phyloP scores from a whole-genome alignment of 345 rosid genomes.

The Linum usitatissimum region DNA sequence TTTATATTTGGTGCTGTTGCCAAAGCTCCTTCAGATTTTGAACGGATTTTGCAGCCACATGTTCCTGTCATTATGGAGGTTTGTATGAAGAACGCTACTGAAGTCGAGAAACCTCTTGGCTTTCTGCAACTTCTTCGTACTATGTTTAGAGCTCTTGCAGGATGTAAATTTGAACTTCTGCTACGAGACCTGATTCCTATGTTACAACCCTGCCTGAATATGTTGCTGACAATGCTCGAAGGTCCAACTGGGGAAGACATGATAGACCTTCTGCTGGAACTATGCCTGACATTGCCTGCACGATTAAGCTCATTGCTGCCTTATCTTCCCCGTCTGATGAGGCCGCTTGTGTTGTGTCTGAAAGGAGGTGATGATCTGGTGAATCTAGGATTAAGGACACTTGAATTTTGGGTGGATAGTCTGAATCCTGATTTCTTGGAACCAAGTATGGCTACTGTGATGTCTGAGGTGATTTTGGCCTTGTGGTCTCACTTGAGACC shows the following conservation, averaged over 20 bases:
- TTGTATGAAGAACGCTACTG: conserved; percentile 91
- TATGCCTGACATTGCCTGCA: conserved; percentile 88
- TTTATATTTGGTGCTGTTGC: conserved; percentile 89
- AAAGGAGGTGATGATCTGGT: conserved; percentile 86
- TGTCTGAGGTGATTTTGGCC: conserved; percentile 94
- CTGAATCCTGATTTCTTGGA: conserved; percentile 96
- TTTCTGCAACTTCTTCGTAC: conserved; percentile 89
- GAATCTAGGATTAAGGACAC: conserved; percentile 78
- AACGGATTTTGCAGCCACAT: conserved; percentile 90
- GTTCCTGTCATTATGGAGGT: conserved; percentile 92
- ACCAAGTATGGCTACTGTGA: conserved; percentile 94
- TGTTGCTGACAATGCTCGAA: conserved; percentile 86
- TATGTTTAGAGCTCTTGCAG: conserved; percentile 81
- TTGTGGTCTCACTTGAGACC: conserved; percentile 96
- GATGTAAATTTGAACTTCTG: conserved; percentile 85
- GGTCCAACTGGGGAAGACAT: conserved; percentile 95
- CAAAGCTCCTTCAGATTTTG: conserved; percentile 87
- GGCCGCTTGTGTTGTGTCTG: conserved; percentile 85
- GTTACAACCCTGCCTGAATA: conserved; percentile 86
- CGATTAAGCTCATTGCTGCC: conserved; percentile 95
- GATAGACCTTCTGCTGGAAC: conserved; percentile 87
- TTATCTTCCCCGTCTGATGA: conserved; percentile 79
- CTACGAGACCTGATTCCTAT: conserved; percentile 79
- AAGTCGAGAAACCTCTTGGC: conserved; percentile 89
- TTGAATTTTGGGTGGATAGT: conserved; percentile 99